phyloP scores from a whole-genome alignment of 2,329 filamentous ascomycete species.

The Penicillium sp. region DNA sequence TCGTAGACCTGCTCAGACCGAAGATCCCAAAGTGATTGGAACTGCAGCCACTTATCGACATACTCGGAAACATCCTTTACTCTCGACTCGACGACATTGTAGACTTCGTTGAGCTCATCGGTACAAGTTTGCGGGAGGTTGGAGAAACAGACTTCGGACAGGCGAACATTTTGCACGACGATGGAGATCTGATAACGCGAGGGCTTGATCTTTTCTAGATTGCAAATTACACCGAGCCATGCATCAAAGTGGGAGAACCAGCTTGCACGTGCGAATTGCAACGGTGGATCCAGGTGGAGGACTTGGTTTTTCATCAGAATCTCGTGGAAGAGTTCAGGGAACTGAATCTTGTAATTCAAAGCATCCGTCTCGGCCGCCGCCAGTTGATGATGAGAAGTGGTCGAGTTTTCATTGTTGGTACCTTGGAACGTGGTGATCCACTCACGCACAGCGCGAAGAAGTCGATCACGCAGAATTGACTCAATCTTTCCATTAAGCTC shows the following conservation, averaged over 20 bases:
- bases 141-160: conserved; percentile 57
- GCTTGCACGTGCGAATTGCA: conserved; percentile 81
- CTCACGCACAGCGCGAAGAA: conserved; percentile 71
- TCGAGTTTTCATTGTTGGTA: conserved; percentile 26
- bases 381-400: conserved; percentile 15
- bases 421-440: conserved; percentile 84
- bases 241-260: conserved; percentile 90
- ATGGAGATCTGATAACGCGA: conserved; percentile 87
- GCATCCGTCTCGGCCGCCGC: conserved; percentile 24
- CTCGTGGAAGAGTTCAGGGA: conserved; percentile 63
- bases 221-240: conserved; percentile 88
- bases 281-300: conserved; percentile 87
- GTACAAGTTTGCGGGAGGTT: conserved; percentile 78
- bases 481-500: conserved; percentile 81
- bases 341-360: conserved; percentile 32
- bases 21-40: conserved; percentile 96
- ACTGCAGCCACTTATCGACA: conserved; percentile 96
- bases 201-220: conserved; percentile 86
- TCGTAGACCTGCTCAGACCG: conserved; percentile 94
- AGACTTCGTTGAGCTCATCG: conserved; percentile 67
- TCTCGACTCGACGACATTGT: conserved; percentile 73
- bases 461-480: conserved; percentile 64
- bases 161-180: conserved; percentile 35
- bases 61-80: conserved; percentile 71
- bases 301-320: conserved; percentile 97